phyloP scores from a whole-genome alignment of 2,329 filamentous ascomycete species.

The Trichophyton mentagrophytes region DNA sequence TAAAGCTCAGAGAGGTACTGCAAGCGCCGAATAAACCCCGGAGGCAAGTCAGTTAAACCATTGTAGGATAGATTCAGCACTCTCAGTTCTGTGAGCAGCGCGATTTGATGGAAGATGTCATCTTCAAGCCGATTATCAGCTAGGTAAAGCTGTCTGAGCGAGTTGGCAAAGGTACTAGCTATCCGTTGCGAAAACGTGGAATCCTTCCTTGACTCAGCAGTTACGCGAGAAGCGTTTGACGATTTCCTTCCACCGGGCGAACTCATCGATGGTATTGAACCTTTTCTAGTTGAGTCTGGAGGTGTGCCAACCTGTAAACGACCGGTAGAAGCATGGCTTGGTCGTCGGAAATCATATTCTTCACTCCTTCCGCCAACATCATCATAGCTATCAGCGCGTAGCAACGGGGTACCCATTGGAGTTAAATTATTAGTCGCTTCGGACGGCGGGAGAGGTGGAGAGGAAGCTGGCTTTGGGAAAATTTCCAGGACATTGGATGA shows the following conservation, averaged over 20 bases:
- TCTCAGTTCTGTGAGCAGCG: slow-evolving; percentile 66
- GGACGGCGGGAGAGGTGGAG: slow-evolving; percentile 49
- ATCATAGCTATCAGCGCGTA: slow-evolving; percentile 58
- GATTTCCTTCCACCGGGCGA: slow-evolving; percentile 72
- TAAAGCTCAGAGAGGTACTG: slow-evolving; percentile 83
- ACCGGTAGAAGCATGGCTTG: slow-evolving; percentile 71
- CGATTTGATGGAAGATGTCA: slow-evolving; percentile 87
- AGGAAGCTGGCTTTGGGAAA: slow-evolving; percentile 67
- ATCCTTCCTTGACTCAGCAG: slow-evolving; percentile 62
- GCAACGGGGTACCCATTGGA: slow-evolving; percentile 29
- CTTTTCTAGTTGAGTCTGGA: slow-evolving; percentile 56
- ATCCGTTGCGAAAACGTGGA: slow-evolving; percentile 71
- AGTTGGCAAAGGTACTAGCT: slow-evolving; percentile 75
- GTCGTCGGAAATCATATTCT: slow-evolving; percentile 53
- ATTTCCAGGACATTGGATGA: slow-evolving; percentile 86
- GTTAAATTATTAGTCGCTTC: slow-evolving; percentile 4
- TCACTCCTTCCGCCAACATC: slow-evolving; percentile 54
- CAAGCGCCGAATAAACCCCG: slow-evolving; percentile 78
- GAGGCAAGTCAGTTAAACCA: slow-evolving; percentile 80
- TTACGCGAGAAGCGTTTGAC: slow-evolving; percentile 61
- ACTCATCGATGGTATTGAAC: slow-evolving; percentile 69
- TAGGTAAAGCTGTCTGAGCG: slow-evolving; percentile 69
- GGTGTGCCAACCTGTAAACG: slow-evolving; percentile 64
- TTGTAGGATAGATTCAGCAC: slow-evolving; percentile 93
- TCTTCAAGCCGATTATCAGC: slow-evolving; percentile 92